Conservation (phyloP, 495 filamentous ascomycete species). For the Stereocaulon alpinum region DNA sequence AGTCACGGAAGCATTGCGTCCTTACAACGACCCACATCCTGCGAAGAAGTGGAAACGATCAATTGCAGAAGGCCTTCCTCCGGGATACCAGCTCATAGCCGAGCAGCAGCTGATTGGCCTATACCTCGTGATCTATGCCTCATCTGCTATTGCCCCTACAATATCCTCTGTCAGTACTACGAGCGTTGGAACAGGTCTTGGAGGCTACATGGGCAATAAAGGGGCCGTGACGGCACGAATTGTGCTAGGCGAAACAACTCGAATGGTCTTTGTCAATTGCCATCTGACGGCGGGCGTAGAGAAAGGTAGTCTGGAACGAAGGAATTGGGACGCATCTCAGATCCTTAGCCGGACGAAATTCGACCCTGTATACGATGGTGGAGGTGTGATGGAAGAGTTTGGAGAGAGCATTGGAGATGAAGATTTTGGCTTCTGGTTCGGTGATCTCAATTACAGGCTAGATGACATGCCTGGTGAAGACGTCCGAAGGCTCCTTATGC, state of each 20-base stretch:
- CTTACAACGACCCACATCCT: constrained; percentile 60
- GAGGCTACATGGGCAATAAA: constrained; percentile 95
- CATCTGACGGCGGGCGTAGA: constrained; percentile 84
- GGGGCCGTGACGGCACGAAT: constrained; percentile 75
- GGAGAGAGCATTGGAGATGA: constrained; percentile 73
- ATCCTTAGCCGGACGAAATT: constrained; percentile 66
- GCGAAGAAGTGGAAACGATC: constrained; percentile 71
- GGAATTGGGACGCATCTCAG: constrained; percentile 84
- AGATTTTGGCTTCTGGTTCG: constrained; percentile 93
- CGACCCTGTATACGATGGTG: constrained; percentile 51
- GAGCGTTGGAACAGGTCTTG: constrained; percentile 73
- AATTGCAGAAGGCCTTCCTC: constrained; percentile 58
- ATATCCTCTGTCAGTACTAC: constrained; percentile 68
- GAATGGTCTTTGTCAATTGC: constrained; percentile 78
- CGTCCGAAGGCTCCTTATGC: constrained; percentile 71
- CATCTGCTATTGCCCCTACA: constrained; percentile 57
- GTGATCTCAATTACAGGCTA: constrained; percentile 91
- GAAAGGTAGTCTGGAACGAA: constrained; percentile 60
- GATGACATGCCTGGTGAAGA: constrained; percentile 83
- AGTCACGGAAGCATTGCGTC: constrained; percentile 49
- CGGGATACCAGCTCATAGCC: constrained; percentile 64
- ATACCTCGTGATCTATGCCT: constrained; percentile 74
- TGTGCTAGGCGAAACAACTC: constrained; percentile 80
- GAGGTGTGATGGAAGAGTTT: constrained; percentile 36
- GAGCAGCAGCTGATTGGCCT: constrained; percentile 81